These are phyloP conservation scores for Trichocomaceae sp. DNA, from an alignment of 2,329 filamentous ascomycete genomes.

Conservation along the genomic window DNA sequence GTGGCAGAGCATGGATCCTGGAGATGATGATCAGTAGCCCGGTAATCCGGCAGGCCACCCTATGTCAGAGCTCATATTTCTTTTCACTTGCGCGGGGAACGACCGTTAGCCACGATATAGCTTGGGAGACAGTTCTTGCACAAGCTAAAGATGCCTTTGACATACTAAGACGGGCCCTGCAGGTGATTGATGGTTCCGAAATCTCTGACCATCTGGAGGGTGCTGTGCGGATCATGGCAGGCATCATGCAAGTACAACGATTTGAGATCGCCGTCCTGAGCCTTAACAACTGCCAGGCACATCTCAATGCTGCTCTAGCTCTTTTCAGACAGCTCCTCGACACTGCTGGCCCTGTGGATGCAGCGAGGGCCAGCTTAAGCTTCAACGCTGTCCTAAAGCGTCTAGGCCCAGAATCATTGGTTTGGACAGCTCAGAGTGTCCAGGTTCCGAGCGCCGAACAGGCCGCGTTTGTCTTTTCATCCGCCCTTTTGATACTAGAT, in stretches of 20 bases:
- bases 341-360: not conserved
- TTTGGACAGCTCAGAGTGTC: slow-evolving; percentile 9
- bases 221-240: slow-evolving; percentile 23
- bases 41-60: slow-evolving; percentile 23
- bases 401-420: not conserved
- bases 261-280: slow-evolving; percentile 19
- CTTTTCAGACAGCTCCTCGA: slow-evolving; percentile 25
- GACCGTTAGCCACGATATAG: not conserved
- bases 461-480: slow-evolving; percentile 32
- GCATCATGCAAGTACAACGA: slow-evolving; percentile 30
- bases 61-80: slow-evolving; percentile 54
- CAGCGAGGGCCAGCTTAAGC: not conserved
- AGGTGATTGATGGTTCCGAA: slow-evolving; percentile 2
- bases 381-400: slow-evolving; percentile 1
- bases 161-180: slow-evolving; percentile 5
- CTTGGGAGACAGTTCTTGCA: slow-evolving; percentile 6
- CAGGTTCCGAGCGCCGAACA: slow-evolving; percentile 29
- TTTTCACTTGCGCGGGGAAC: slow-evolving; percentile 36
- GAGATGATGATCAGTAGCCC: slow-evolving; percentile 42
- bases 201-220: slow-evolving; percentile 7
- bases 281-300: slow-evolving; percentile 26
- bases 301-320: slow-evolving; percentile 27
- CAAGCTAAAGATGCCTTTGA: slow-evolving; percentile 7
- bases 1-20: slow-evolving; percentile 57
- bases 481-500: slow-evolving; percentile 28